These are phyloP conservation scores for Lindgomyces ingoldianus DNA, from an alignment of 495 filamentous ascomycete species.

Conservation along the genomic window DNA sequence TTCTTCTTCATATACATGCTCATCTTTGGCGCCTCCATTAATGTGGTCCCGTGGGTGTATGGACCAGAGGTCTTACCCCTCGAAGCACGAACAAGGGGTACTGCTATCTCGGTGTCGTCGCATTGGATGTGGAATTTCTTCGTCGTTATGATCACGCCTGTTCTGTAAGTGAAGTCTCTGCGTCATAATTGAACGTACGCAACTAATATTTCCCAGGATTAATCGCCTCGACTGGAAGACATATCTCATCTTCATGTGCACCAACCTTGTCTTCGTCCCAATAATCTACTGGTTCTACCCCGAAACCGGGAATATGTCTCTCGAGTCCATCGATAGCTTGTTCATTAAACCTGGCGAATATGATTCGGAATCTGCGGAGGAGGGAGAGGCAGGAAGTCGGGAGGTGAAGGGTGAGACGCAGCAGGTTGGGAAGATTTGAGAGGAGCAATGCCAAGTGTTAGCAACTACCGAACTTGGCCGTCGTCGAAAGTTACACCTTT, in stretches of 20 bases:
- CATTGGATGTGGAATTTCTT: conserved; percentile 49
- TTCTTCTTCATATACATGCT: conserved; percentile 49
- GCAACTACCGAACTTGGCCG: no score
- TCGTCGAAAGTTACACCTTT: no score
- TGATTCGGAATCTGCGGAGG: conserved; percentile 2
- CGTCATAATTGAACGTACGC: background rate
- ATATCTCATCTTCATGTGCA: conserved; percentile 35
- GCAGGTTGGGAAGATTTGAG: background rate
- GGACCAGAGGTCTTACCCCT: conserved; percentile 48
- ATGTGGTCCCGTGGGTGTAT: conserved; percentile 52
- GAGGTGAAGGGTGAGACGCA: background rate
- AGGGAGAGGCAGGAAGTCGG: conserved; percentile 4
- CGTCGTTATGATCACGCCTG: conserved; percentile 41
- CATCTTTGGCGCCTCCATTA: conserved; percentile 52
- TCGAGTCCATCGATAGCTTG: conserved; percentile 10
- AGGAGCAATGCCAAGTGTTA: background rate
- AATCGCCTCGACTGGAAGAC: conserved; percentile 27
- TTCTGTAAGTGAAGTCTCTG: background rate
- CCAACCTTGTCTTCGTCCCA: conserved; percentile 45
- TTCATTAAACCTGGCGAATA: conserved; percentile 12
- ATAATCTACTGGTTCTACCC: conserved; percentile 52
- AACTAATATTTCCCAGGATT: conserved; percentile 12
- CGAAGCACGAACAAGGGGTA: conserved; percentile 42
- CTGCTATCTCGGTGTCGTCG: conserved; percentile 45
- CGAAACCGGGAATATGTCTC: conserved; percentile 2